Conservation (phyloP, 495 filamentous ascomycete genomes). For the Talaromyces nanjingensis region DNA sequence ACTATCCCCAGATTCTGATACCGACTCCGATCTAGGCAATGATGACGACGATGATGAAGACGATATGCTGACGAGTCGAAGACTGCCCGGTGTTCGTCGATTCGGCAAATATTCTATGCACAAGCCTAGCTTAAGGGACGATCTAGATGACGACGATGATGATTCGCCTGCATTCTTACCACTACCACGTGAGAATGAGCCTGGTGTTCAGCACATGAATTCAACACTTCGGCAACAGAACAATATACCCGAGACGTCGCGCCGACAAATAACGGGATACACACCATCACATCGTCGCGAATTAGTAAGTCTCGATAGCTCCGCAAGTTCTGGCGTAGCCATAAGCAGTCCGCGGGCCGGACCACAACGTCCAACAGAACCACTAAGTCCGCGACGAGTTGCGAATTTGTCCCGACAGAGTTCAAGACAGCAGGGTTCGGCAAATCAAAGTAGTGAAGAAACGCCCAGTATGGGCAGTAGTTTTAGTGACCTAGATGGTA, state of each 20-base stretch:
- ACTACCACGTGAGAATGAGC: conserved; percentile 32
- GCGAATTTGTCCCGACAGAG: conserved; percentile 52
- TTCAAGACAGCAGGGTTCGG: conserved; percentile 46
- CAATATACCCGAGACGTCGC: conserved; percentile 35
- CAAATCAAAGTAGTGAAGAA: conserved; percentile 69
- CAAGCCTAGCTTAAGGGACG: conserved; percentile 25
- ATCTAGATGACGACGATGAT: conserved; percentile 42
- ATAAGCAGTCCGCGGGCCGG: conserved; percentile 17
- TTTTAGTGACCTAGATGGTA: conserved; percentile 94
- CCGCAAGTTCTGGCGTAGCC: conserved; percentile 39
- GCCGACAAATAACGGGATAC: conserved; percentile 26
- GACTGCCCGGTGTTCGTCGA: conserved; percentile 24
- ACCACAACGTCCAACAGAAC: conserved; percentile 18
- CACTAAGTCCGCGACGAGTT: conserved; percentile 47
- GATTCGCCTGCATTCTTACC: conserved; percentile 70
- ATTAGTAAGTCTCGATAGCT: conserved; percentile 50
- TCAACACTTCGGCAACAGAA: conserved; percentile 51
- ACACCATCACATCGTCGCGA: conserved; percentile 24
- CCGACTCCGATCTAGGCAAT: conserved; percentile 41
- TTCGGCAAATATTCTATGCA: conserved; percentile 36
- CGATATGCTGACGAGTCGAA: conserved; percentile 18
- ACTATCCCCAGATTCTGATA: conserved; percentile 30
- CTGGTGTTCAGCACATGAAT: conserved; percentile 23
- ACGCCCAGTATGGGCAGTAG: conserved; percentile 97
- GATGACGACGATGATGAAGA: conserved; percentile 33